These are phyloP conservation scores for Penicillium decumbens DNA, from an alignment of 2,329 filamentous ascomycete species.

Conservation along the genomic window DNA sequence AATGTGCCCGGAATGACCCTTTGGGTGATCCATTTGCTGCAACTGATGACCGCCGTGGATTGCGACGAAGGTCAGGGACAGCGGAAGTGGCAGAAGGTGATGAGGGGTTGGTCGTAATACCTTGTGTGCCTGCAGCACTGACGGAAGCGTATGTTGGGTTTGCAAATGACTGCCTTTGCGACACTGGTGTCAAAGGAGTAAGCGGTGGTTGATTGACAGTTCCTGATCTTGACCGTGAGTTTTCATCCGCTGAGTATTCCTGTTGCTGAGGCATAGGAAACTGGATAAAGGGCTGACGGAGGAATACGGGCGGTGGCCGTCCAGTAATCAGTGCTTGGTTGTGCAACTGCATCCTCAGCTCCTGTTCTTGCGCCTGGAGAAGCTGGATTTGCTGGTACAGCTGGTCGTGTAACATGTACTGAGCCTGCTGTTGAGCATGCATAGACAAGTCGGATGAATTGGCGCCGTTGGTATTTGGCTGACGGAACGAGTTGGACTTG, in stretches of 20 bases:
- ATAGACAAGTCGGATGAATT: constrained; percentile 38
- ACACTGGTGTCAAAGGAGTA: constrained; percentile 14
- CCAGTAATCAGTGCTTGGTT: constrained; percentile 44
- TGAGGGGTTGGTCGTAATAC: constrained; percentile 43
- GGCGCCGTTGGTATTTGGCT: constrained; percentile 34
- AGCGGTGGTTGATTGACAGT: constrained; percentile 36
- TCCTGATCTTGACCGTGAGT: constrained; percentile 35
- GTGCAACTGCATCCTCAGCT: constrained; percentile 46
- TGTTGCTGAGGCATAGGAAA: constrained; percentile 39
- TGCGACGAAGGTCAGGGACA: constrained; percentile 44
- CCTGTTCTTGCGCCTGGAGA: constrained; percentile 49
- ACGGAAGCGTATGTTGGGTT: constrained; percentile 37
- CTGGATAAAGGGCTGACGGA: constrained; percentile 42
- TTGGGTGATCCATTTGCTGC: constrained; percentile 39
- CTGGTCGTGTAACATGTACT: constrained; percentile 47
- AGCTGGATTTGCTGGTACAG: constrained; percentile 49
- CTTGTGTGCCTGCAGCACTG: constrained; percentile 34
- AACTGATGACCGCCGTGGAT: constrained; percentile 43
- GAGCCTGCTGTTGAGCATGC: constrained; percentile 44
- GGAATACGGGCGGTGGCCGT: constrained; percentile 36
- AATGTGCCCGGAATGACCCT: constrained; percentile 45
- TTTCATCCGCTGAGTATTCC: constrained; percentile 33
- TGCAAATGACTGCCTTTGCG: constrained; percentile 34
- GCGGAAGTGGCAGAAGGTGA: constrained; percentile 41
- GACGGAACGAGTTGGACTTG: constrained; percentile 36